Evolutionary conservation across 768 basidiomycete species (phyloP), one percentile per base, ranked within the genome.

Genomic region (Panaeolus papilionaceus): DNA sequence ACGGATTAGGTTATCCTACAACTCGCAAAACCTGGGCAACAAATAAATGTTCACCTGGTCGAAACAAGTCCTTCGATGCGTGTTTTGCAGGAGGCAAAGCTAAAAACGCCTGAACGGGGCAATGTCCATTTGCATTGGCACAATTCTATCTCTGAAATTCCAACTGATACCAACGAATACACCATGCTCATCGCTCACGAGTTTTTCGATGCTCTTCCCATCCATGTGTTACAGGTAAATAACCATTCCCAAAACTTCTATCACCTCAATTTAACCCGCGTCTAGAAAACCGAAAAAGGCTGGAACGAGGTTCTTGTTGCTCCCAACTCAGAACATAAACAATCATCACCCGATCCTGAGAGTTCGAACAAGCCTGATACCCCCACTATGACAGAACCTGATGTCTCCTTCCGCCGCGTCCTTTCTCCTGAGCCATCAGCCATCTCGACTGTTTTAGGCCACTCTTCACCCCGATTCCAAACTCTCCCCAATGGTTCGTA

Each of bases 181-280:
- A 96, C 95, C 0, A 89, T 98, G 82, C 77, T 98, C 26, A 80
- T 98, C 16, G 98, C 98, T 0, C 96, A 99, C 77, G 98, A 99
- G 75, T 97, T 99, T 79, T 99, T 99, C 69, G 98, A 99, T 75
- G 96, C 96, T 0, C 83, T 99, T 51, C 97, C 98, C 0, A 89
- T 98, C 61, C 94, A 98, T 77, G 81, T 96, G 42, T 80, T 99
- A 42, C 89, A 97, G 83, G 96, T 95, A 70, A 11, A 83, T 75
- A 16, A 26, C 5, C 45, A 4, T 10, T 16, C 63, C 49, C 12
- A 51, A 42, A 11, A 38, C 40, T 4, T 2, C 26, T 44, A 28
- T 64, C 45, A 49, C 33, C 5, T 16, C 2, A 61, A 37, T 23
- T 18, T 14, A 44, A 12, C 37, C 39, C 42, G 14, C 23, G 7